A percentile compares a stretch with the other conserved stretches of the same genome.
These are phyloP conservation scores for Aegilops sharonensis DNA, from an alignment of 176 grass and related monocot genomes.

Conservation along the genomic window DNA sequence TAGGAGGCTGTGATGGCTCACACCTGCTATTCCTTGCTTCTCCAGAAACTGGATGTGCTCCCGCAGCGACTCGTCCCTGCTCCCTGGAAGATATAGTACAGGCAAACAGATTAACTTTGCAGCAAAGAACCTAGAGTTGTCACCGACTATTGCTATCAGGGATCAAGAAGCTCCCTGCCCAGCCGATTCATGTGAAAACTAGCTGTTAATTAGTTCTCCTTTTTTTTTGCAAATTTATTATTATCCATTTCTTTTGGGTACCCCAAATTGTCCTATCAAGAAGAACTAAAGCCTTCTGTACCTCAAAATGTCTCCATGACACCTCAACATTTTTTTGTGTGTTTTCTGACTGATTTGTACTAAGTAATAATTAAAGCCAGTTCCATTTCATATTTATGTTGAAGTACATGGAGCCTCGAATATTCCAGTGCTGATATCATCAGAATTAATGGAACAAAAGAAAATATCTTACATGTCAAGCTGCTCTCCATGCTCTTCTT, in stretches of 20 bases:
- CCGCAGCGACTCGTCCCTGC: background rate
- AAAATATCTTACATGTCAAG: slow-evolving; percentile 47
- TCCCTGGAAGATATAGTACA: background rate
- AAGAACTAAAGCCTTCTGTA: background rate
- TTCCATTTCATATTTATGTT: slow-evolving; percentile 7
- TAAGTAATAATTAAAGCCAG: background rate
- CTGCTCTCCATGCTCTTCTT: slow-evolving; percentile 83
- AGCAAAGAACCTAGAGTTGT: background rate
- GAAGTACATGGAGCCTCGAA: slow-evolving; percentile 1
- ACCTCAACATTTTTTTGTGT: background rate
- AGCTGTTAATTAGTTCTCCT: background rate
- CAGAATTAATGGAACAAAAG: slow-evolving; percentile 3
- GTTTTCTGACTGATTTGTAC: background rate
- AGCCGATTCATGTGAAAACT: background rate
- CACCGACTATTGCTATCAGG: too few species aligned
- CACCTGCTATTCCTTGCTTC: slow-evolving; percentile 74
- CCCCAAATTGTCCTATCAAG: background rate
- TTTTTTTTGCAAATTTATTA: too few species aligned
- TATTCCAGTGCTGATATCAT: background rate
- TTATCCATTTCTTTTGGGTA: background rate
- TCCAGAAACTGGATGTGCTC: slow-evolving; percentile 33
- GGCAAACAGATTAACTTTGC: background rate
- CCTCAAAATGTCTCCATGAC: background rate
- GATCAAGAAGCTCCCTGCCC: too few species aligned
- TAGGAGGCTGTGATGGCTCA: slow-evolving; percentile 88